A percentile compares a stretch with the other conserved stretches of the same genome.
phyloP scores from a whole-genome alignment of 2,329 filamentous ascomycete genomes.

The Aspergillus costaricaensis region DNA sequence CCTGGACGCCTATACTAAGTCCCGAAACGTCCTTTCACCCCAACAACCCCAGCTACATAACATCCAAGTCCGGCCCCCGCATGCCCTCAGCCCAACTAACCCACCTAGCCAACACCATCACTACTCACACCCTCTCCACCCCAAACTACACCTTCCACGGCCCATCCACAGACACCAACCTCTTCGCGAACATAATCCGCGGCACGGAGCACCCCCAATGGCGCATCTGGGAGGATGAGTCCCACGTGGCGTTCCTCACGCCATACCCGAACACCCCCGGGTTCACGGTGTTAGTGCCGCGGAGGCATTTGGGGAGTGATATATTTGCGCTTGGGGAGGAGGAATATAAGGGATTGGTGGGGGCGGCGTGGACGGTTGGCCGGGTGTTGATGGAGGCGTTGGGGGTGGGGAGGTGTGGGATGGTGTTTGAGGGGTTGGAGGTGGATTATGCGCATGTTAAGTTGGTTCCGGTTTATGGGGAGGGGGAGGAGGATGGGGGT shows the following conservation, averaged over 20 bases:
- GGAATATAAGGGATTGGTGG: not conserved
- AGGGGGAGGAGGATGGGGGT: not conserved
- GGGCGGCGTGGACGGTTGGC: not conserved
- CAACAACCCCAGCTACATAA: not conserved
- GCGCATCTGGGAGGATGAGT: conserved; percentile 7
- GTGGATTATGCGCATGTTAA: conserved; percentile 11
- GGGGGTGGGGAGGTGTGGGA: not conserved
- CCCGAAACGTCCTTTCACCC: not conserved
- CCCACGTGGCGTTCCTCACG: conserved; percentile 8
- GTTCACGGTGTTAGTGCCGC: conserved; percentile 8
- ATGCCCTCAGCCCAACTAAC: not conserved
- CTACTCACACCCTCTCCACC: no score
- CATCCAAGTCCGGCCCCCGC: conserved; percentile 1
- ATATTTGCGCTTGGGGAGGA: not conserved
- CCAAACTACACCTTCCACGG: conserved; percentile 3
- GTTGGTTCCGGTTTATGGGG: conserved; percentile 3
- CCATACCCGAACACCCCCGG: conserved; percentile 5
- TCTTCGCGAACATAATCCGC: conserved; percentile 1
- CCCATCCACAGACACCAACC: not conserved
- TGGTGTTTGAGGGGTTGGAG: conserved; percentile 12
- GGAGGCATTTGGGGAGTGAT: conserved; percentile 2
- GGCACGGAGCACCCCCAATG: conserved; percentile 1
- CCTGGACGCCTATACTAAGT: not conserved
- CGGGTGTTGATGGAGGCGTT: conserved; percentile 1
- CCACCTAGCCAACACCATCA: not conserved